phyloP scores from a whole-genome alignment of 371 early-diverging fungal genomes.

The Mucor velutinosus region DNA sequence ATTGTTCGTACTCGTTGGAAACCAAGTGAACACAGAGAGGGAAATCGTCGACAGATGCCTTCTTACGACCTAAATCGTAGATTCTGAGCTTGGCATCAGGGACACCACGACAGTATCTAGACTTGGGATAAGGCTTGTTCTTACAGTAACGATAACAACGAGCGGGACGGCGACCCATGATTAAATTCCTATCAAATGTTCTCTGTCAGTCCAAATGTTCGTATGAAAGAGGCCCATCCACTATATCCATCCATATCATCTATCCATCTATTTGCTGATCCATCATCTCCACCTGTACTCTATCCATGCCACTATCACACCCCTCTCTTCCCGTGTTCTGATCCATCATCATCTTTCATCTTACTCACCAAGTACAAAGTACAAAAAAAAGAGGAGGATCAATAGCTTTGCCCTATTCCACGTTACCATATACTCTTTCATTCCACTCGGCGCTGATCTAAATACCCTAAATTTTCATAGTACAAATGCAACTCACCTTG shows the following conservation, averaged over 20 bases:
- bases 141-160: conserved; percentile 99
- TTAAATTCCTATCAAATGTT: too few relatives aligned
- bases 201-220: too few relatives aligned
- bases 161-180: conserved; percentile 99
- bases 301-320: too few relatives aligned
- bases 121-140: conserved; percentile 99
- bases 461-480: neutral
- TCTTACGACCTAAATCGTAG: conserved; percentile 99
- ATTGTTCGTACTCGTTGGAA: conserved; percentile 99
- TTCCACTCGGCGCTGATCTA: conserved; percentile 1
- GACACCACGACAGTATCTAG: conserved; percentile 99
- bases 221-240: too few relatives aligned
- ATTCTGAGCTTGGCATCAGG: conserved; percentile 99
- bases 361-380: conserved; percentile 38
- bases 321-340: too few relatives aligned
- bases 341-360: neutral
- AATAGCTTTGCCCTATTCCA: neutral
- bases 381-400: conserved; percentile 30
- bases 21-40: conserved; percentile 97
- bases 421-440: conserved; percentile 6
- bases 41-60: conserved; percentile 98
- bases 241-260: too few relatives aligned
- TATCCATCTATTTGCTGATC: too few relatives aligned
- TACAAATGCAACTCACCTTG: neutral
- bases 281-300: too few relatives aligned